Evolutionary conservation across 306 rosid genomes (phyloP), one percentile per base, ranked within the genome.

Genomic region (Phaseolus lunatus): DNA sequence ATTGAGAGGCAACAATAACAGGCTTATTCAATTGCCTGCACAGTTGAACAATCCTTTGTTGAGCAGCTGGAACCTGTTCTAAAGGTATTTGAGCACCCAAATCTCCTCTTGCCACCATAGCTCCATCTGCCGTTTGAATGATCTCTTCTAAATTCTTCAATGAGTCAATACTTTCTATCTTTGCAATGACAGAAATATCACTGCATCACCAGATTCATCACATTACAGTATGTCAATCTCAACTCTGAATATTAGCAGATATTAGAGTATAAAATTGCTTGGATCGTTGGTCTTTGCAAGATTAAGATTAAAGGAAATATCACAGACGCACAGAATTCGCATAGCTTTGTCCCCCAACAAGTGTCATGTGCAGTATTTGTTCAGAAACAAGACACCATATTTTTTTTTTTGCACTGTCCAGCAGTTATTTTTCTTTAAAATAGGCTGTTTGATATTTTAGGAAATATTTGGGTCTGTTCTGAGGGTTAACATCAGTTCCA

Each of bases 51-150:
- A 96, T 90, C 86, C 71, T 90, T 84, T 91, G 97, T 85, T 96
- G 99, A 65, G 96, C 99, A 67, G 94, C 77, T 35, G 99, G 99
- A 78, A 92, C 99, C 81, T 93, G 99, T 78, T 96, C 99, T 76
- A 96, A 78, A 31, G 99, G 99, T 81, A 96, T 92, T 85, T 96
- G 99, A 69, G 99, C 99, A 59, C 99, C 99, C 53, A 96, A 86
- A 82, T 96, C 99, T 76, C 98, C 99, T 80, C 99, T 89, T 73
- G 99, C 99, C 83, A 96, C 99, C 99, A 96, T 96, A 23, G 99
- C 99, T 75, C 98, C 99, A 52, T 96, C 99, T 20, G 99, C 90
- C 22, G 97, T 93, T 78, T 2, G 88, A 76, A 96, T 88, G 75
- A 96, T 96, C 83, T 91, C 99, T 81, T 96, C 97, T 89, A 96